These are phyloP conservation scores for Anthostomella pinea DNA, from an alignment of 2,329 filamentous ascomycete genomes.

Conservation along the genomic window DNA sequence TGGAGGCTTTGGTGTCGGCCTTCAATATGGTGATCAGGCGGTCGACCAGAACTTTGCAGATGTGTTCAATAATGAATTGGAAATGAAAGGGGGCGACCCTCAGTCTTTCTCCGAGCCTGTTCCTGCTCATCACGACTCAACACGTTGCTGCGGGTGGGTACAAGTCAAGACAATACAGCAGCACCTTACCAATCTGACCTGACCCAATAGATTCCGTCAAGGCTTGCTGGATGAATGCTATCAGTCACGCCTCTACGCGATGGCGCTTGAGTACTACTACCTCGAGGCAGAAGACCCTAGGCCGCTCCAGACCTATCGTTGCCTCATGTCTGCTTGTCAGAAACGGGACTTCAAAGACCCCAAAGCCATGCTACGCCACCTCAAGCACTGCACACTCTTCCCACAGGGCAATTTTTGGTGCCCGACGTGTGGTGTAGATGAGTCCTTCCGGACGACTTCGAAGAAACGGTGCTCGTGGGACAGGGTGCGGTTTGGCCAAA, in stretches of 20 bases:
- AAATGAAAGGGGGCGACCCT: too few species aligned
- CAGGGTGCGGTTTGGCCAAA: slow-evolving; percentile 8
- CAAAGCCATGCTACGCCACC: slow-evolving; percentile 19
- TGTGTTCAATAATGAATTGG: too few species aligned
- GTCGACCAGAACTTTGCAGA: too few species aligned
- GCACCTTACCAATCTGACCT: too few species aligned
- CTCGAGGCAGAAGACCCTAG: slow-evolving; percentile 8
- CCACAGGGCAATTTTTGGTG: slow-evolving; percentile 13
- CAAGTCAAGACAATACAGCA: too few species aligned
- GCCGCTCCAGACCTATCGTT: slow-evolving; percentile 5
- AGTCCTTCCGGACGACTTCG: slow-evolving; percentile 11
- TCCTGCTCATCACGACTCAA: too few species aligned
- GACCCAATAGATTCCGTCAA: slow-evolving; percentile 10
- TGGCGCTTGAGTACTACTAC: slow-evolving; percentile 15
- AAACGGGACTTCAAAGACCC: slow-evolving; percentile 7
- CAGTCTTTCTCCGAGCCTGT: too few species aligned
- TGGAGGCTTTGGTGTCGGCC: too few species aligned
- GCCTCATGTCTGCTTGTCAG: slow-evolving; percentile 15
- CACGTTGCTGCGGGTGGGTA: too few species aligned
- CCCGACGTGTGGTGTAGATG: slow-evolving; percentile 8
- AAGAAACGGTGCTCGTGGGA: slow-evolving; percentile 17
- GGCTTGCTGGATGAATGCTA: slow-evolving; percentile 19
- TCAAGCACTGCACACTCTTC: slow-evolving; percentile 17
- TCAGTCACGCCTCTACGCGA: slow-evolving; percentile 14
- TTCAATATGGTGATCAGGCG: too few species aligned